Conservation (phyloP, 495 filamentous ascomycete species). For the Cladorrhinum samala region DNA sequence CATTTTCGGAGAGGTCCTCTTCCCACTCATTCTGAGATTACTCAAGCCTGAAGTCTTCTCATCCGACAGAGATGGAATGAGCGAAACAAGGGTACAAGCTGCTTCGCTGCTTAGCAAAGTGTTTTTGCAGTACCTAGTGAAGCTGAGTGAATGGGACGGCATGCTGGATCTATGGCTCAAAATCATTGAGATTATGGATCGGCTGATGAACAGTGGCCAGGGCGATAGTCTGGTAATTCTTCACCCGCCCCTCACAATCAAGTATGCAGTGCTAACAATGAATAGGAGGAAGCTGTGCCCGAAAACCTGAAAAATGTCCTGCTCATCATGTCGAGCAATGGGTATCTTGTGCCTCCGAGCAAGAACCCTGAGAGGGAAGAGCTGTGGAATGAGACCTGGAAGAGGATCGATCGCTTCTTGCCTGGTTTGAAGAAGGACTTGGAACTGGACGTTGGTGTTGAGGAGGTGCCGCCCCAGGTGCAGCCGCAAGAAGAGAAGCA, state of each 20-base stretch:
- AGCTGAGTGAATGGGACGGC: slow-evolving; percentile 78
- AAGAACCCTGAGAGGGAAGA: slow-evolving; percentile 51
- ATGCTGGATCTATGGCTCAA: slow-evolving; percentile 90
- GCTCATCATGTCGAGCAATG: slow-evolving; percentile 88
- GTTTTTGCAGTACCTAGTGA: slow-evolving; percentile 87
- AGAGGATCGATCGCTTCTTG: slow-evolving; percentile 82
- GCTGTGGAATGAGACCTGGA: slow-evolving; percentile 78
- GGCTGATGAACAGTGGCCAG: slow-evolving; percentile 94
- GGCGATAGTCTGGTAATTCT: slow-evolving; percentile 70
- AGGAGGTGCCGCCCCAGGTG: too few species aligned
- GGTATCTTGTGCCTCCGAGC: slow-evolving; percentile 71
- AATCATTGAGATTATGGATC: slow-evolving; percentile 91
- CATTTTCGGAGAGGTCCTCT: slow-evolving; percentile 91
- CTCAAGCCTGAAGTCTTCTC: slow-evolving; percentile 95
- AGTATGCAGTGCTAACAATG: too few species aligned
- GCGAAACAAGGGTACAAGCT: slow-evolving; percentile 87
- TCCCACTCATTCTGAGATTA: slow-evolving; percentile 83
- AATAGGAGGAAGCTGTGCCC: slow-evolving; percentile 85
- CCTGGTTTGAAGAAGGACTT: slow-evolving; percentile 60
- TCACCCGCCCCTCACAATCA: too few species aligned
- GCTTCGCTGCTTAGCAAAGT: slow-evolving; percentile 90
- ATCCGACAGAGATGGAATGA: slow-evolving; percentile 88
- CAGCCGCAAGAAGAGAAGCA: too few species aligned
- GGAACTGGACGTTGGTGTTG: slow-evolving; percentile 35
- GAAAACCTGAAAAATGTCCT: slow-evolving; percentile 96